A percentile compares a stretch with the other conserved stretches of the same genome.
Conservation (phyloP, 371 early-diverging fungal genomes). For the Lichtheimia ramosa region DNA sequence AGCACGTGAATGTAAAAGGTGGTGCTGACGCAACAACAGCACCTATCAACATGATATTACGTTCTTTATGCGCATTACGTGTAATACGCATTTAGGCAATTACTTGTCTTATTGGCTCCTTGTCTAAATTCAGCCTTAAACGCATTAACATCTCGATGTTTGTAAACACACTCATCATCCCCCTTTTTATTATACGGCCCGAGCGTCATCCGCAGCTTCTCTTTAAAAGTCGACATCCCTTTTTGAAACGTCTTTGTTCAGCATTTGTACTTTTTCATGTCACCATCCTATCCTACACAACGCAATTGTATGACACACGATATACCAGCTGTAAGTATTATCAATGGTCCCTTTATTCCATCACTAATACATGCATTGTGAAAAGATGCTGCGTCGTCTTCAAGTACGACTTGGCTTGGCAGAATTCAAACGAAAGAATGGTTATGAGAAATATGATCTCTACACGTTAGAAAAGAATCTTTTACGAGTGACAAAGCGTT, state of each 20-base stretch:
- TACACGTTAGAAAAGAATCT: slow-evolving; percentile 25
- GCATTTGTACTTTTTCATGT: neutral
- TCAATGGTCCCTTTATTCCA: no score
- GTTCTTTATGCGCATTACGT: no score
- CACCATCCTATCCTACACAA: neutral
- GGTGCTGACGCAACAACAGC: no score
- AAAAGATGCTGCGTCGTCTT: slow-evolving; percentile 23
- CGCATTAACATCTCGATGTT: neutral
- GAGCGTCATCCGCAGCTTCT: neutral
- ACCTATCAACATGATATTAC: no score
- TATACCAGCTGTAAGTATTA: no score
- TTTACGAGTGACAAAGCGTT: slow-evolving; percentile 5
- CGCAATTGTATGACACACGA: neutral
- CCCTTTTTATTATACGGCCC: neutral
- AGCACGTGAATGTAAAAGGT: no score
- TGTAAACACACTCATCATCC: no score
- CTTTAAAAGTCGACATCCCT: neutral
- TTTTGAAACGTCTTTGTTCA: neutral
- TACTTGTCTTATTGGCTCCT: neutral
- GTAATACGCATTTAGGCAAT: no score
- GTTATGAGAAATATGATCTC: slow-evolving; percentile 30
- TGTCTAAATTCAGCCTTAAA: neutral
- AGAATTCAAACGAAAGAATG: slow-evolving; percentile 31
- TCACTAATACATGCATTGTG: no score
- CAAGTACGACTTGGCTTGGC: slow-evolving; percentile 27